A percentile compares a stretch with the other conserved stretches of the same genome.
These are phyloP conservation scores for Arthrobotrys iridis DNA, from an alignment of 2,329 filamentous ascomycete species.

Conservation along the genomic window DNA sequence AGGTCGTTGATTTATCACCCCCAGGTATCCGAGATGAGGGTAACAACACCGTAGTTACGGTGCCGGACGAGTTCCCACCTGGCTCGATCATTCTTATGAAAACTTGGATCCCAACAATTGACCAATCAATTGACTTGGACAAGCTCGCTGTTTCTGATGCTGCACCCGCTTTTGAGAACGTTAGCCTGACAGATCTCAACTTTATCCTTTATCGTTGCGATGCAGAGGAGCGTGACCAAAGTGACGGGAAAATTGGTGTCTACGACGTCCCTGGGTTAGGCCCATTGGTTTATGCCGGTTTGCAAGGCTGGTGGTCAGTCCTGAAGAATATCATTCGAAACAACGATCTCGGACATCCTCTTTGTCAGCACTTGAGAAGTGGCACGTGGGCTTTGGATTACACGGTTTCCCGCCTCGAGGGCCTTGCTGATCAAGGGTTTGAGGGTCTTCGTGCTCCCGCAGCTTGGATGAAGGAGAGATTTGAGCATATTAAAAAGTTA, in stretches of 20 bases:
- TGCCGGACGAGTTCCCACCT: constrained; percentile 85
- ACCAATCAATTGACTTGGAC: constrained; percentile 71
- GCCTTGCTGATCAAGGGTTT: constrained; percentile 72
- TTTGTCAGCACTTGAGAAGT: constrained; percentile 90
- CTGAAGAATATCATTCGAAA: constrained; percentile 83
- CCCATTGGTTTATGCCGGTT: constrained; percentile 87
- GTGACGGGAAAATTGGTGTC: constrained; percentile 81
- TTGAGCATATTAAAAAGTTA: constrained; percentile 83
- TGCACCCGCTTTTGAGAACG: constrained; percentile 77
- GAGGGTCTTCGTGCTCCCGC: constrained; percentile 73
- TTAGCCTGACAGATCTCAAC: constrained; percentile 85
- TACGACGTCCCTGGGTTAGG: constrained; percentile 88
- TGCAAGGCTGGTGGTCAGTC: constrained; percentile 99
- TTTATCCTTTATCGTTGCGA: constrained; percentile 91
- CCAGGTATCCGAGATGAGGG: constrained; percentile 77
- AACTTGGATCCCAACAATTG: constrained; percentile 83
- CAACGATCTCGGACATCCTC: constrained; percentile 90
- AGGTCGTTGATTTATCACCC: constrained; percentile 67
- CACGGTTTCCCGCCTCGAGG: constrained; percentile 79
- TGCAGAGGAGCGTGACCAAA: constrained; percentile 83
- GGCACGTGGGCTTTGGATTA: constrained; percentile 95
- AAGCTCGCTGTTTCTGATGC: constrained; percentile 85
- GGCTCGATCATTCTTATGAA: constrained; percentile 95
- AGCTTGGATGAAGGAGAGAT: constrained; percentile 82
- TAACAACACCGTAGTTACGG: constrained; percentile 79